These are phyloP conservation scores for Suhomyces emberorum DNA, from an alignment of 805 yeast genomes.

Conservation along the genomic window DNA sequence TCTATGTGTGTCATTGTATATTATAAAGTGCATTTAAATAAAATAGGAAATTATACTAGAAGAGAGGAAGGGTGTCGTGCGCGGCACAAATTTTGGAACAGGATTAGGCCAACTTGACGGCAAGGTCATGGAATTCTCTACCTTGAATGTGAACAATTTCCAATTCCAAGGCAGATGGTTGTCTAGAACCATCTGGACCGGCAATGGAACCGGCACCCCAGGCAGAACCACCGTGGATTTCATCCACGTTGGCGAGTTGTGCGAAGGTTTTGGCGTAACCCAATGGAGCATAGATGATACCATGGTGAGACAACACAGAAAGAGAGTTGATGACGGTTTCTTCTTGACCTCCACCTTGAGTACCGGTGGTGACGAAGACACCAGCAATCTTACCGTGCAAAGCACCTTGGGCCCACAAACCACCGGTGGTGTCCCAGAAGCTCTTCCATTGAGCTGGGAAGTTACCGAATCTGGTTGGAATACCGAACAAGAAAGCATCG, in stretches of 20 bases:
- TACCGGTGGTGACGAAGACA: constrained; percentile 68
- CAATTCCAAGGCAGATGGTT: constrained; percentile 60
- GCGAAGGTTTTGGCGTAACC: constrained; percentile 63
- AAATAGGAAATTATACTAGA: too few species aligned
- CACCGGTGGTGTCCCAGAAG: constrained; percentile 77
- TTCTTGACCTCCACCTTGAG: constrained; percentile 84
- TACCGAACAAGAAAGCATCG: constrained; percentile 82
- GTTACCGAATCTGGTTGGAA: constrained; percentile 84
- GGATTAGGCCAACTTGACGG: constrained; percentile 19
- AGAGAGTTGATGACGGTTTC: constrained; percentile 60
- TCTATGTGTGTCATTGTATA: too few species aligned
- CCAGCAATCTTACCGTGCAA: constrained; percentile 74
- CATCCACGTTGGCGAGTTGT: constrained; percentile 52
- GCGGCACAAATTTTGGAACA: too few species aligned
- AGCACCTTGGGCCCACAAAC: constrained; percentile 73
- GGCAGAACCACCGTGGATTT: constrained; percentile 76
- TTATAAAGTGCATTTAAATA: too few species aligned
- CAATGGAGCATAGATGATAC: constrained; percentile 74
- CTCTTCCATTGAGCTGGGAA: constrained; percentile 75
- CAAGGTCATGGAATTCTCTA: constrained; percentile 44
- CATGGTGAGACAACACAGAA: constrained; percentile 72
- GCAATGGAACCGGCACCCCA: constrained; percentile 87
- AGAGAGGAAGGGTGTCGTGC: too few species aligned
- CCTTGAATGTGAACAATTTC: constrained; percentile 68
- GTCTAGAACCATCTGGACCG: constrained; percentile 74